Percentiles rank a stretch among this genome's conserved stretches.
phyloP scores from a whole-genome alignment of 129 eudicot species.

The Saposhnikovia divaricata region DNA sequence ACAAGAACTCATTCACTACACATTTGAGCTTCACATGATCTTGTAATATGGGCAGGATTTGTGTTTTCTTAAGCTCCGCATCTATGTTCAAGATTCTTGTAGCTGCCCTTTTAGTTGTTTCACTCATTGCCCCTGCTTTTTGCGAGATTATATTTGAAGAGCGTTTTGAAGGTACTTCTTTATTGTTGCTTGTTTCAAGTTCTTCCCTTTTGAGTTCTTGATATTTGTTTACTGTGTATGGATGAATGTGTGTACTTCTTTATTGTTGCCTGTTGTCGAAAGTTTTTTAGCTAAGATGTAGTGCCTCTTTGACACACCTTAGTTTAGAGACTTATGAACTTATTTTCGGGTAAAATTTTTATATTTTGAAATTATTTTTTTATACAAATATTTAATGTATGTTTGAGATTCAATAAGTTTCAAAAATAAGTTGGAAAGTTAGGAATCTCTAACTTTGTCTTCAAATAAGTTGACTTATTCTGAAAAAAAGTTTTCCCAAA shows the following conservation, averaged over 20 bases:
- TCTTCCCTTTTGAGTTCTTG: constrained; percentile 4
- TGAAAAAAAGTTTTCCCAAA: too few relatives aligned
- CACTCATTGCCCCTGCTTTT: constrained; percentile 26
- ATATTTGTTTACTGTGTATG: neutral
- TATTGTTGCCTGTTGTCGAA: too few relatives aligned
- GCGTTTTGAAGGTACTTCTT: constrained; percentile 62
- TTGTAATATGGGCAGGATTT: constrained; percentile 6
- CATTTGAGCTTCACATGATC: neutral
- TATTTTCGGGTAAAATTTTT: too few relatives aligned
- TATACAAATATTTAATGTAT: too few relatives aligned
- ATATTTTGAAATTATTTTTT: too few relatives aligned
- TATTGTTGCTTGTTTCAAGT: neutral
- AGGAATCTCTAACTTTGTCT: too few relatives aligned
- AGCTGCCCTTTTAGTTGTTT: constrained; percentile 25
- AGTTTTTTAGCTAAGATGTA: neutral
- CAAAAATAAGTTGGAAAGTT: too few relatives aligned
- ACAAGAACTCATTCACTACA: neutral
- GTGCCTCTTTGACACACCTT: too few relatives aligned
- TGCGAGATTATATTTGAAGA: constrained; percentile 87
- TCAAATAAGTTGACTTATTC: too few relatives aligned
- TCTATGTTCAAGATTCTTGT: constrained; percentile 15
- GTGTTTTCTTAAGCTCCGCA: neutral
- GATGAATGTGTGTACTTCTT: neutral
- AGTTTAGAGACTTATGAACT: too few relatives aligned
- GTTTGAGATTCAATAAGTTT: too few relatives aligned